Percentiles rank a stretch among this genome's conserved stretches.
phyloP scores from a whole-genome alignment of 2,329 filamentous ascomycete species.

The Pseudogymnoascus sp. region DNA sequence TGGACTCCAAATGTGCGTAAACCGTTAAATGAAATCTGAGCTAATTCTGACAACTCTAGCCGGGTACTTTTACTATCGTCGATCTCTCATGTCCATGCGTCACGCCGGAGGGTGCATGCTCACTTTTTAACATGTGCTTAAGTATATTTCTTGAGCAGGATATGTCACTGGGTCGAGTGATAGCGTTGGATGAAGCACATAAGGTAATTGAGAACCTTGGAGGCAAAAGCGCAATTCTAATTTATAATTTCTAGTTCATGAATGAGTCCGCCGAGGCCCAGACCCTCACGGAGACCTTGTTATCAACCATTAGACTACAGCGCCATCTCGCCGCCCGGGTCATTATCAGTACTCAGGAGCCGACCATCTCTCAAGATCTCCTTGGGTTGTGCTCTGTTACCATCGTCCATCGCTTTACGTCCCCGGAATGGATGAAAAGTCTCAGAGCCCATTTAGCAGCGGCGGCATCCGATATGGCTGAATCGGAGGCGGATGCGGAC shows the following conservation, averaged over 20 bases:
- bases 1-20: conserved; percentile 21
- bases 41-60: conserved; percentile 18
- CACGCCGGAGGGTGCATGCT: conserved; percentile 57
- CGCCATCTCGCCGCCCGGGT: conserved; percentile 61
- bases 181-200: conserved; percentile 72
- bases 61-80: conserved; percentile 54
- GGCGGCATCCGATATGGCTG: conserved; percentile 23
- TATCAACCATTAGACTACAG: conserved; percentile 60
- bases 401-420: conserved; percentile 64
- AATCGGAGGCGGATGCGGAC: conserved; percentile 25
- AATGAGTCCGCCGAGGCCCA: conserved; percentile 45
- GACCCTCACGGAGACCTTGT: conserved; percentile 53
- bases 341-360: conserved; percentile 70
- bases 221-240: neutral
- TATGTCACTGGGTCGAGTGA: conserved; percentile 43
- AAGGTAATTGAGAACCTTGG: conserved; percentile 40
- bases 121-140: conserved; percentile 65
- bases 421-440: conserved; percentile 52
- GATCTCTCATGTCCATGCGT: conserved; percentile 69
- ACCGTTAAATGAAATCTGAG: neutral
- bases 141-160: conserved; percentile 55
- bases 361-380: conserved; percentile 59
- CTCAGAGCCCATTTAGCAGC: conserved; percentile 43
- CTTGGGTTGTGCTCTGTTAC: conserved; percentile 66
- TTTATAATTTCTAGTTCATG: conserved; percentile 44